phyloP scores from a whole-genome alignment of 805 yeast species.

The Starmerella apis region DNA sequence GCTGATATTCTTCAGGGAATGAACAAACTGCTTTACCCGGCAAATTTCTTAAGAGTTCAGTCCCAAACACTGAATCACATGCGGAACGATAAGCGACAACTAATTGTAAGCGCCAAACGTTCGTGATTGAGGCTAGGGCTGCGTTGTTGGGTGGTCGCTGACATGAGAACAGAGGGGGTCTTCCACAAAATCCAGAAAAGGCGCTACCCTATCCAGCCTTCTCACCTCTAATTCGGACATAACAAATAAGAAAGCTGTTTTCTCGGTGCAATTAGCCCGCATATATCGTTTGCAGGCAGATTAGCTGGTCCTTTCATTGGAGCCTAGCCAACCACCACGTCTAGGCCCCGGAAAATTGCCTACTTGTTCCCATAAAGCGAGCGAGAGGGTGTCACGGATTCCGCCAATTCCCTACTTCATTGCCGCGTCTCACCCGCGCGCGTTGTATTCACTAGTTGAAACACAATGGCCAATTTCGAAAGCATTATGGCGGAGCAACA shows the following conservation, averaged over 20 bases:
- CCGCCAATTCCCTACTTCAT: background rate
- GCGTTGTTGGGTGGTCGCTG: conserved; percentile 1
- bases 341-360: background rate
- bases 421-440: background rate
- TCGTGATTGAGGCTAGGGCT: conserved; percentile 5
- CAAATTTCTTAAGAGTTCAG: no score
- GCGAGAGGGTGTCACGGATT: no score
- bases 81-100: background rate
- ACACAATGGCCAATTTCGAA: no score
- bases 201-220: conserved; percentile 1
- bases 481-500: background rate
- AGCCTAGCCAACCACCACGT: background rate
- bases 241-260: background rate
- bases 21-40: no score
- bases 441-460: no score
- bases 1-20: no score
- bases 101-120: background rate
- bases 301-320: background rate
- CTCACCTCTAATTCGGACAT: background rate
- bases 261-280: background rate
- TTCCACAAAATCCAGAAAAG: conserved; percentile 19
- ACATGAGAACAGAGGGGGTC: background rate
- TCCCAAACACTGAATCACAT: no score
- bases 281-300: background rate
- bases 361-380: no score